Conservation (phyloP, 371 early-diverging fungal genomes). For the Rhizomucor miehei region DNA sequence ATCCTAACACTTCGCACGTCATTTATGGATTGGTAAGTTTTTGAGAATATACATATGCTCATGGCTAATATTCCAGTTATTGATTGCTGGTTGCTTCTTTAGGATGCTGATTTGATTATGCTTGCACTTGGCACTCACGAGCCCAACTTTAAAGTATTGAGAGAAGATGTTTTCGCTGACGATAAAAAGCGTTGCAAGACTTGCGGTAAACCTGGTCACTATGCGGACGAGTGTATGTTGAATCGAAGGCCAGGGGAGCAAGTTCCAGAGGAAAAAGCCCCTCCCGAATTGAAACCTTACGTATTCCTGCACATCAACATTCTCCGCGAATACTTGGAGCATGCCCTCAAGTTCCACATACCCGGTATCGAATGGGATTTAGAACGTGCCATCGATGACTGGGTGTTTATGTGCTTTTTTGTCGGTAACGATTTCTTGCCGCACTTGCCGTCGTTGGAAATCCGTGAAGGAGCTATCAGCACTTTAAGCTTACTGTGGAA, state of each 20-base stretch:
- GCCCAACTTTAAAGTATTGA: constrained; percentile 93
- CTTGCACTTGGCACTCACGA: constrained; percentile 98
- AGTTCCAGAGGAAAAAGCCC: constrained; percentile 51
- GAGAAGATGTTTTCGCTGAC: constrained; percentile 93
- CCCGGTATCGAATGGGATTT: constrained; percentile 75
- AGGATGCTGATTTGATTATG: constrained; percentile 99
- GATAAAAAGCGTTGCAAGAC: constrained; percentile 68
- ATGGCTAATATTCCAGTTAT: background rate
- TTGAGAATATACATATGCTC: background rate
- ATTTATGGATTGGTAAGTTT: constrained; percentile 86
- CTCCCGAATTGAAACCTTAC: constrained; percentile 75
- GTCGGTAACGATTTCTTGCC: constrained; percentile 99
- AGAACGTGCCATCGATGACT: constrained; percentile 97
- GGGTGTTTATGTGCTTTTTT: constrained; percentile 99
- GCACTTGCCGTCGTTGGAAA: constrained; percentile 96
- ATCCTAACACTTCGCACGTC: constrained; percentile 91
- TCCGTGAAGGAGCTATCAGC: constrained; percentile 96
- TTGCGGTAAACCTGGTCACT: constrained; percentile 87
- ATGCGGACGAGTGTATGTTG: constrained; percentile 70
- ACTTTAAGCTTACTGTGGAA: constrained; percentile 88
- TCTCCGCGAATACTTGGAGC: constrained; percentile 91
- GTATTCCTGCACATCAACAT: constrained; percentile 87
- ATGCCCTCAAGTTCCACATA: constrained; percentile 71
- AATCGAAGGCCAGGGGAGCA: constrained; percentile 39
- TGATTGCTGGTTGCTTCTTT: background rate